A percentile compares a stretch with the other conserved stretches of the same genome.
These are phyloP conservation scores for Euphorbia celastroides DNA, from an alignment of 441 rosid genomes.

Conservation along the genomic window DNA sequence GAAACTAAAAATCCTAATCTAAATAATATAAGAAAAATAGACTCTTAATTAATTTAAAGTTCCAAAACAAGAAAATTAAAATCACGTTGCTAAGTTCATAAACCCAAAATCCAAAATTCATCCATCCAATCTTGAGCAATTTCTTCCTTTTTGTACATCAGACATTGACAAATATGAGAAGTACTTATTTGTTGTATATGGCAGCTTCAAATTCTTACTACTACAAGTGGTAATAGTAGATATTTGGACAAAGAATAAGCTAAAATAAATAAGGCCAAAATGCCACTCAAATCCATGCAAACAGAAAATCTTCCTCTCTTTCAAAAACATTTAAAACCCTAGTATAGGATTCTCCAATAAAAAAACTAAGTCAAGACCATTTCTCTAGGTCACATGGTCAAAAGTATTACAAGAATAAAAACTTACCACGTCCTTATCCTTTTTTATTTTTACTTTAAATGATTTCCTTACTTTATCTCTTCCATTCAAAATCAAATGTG, in stretches of 20 bases:
- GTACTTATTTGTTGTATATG: constrained; percentile 18
- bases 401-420: constrained; percentile 17
- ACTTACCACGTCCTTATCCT: constrained; percentile 8
- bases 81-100: too few species aligned
- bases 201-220: constrained; percentile 11
- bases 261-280: constrained; percentile 32
- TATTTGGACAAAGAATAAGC: constrained; percentile 6
- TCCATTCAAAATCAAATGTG: neutral
- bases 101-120: too few species aligned
- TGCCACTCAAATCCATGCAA: constrained; percentile 48
- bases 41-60: too few species aligned
- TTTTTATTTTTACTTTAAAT: constrained; percentile 21
- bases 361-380: constrained; percentile 19
- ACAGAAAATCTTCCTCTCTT: neutral
- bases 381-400: constrained; percentile 14
- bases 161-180: too few species aligned
- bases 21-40: too few species aligned
- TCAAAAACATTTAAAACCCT: neutral
- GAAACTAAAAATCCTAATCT: too few species aligned
- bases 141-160: too few species aligned
- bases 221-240: neutral
- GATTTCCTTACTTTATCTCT: neutral
- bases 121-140: too few species aligned
- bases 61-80: too few species aligned
- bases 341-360: constrained; percentile 21